Evolutionary conservation across 2,329 filamentous ascomycete species (phyloP), one percentile per base, ranked within the genome.

Genomic region (Mycosphaerella arachidis): DNA sequence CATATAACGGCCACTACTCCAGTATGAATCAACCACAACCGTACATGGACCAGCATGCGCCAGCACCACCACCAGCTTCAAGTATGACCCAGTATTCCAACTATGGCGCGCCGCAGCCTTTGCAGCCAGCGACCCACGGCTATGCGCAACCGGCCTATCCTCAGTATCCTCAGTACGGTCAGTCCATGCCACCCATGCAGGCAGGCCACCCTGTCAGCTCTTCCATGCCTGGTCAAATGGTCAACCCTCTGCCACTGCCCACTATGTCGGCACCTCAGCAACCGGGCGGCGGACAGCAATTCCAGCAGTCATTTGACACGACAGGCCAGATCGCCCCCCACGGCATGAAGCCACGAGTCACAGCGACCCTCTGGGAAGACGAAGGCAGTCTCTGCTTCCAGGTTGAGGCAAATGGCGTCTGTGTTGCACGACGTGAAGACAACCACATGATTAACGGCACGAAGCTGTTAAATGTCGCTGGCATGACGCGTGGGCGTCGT

Each of bases 361-460:
- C 94, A 4, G 94, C 94, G 8, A 99, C 94, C 0, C 76, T 99
- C 27, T 99, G 94, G 94, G 94, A 97, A 79, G 94, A 99, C 67
- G 94, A 99, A 73, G 94, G 94, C 35, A 97, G 92, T 72, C 81
- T 97, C 31, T 99, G 94, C 78, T 99, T 97, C 73, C 94, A 97
- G 74, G 94, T 97, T 1, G 94, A 97, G 76, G 93, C 94, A 3
- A 89, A 94, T 67, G 93, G 93, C 52, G 93, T 99, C 56, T 99
- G 94, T 74, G 94, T 97, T 59, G 93, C 93, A 56, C 86, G 94
- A 67, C 84, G 94, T 73, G 93, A 97, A 84, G 93, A 97, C 70
- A 97, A 97, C 76, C 91, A 96, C 78, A 97, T 99, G 91, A 97
- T 99, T 76, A 99, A 97, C 71, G 94, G 94, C 18, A 99, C 94